Percentiles rank a stretch among this genome's conserved stretches.
These are phyloP conservation scores for Noccaea bulbosa DNA, from an alignment of 345 rosid species.

Conservation along the genomic window DNA sequence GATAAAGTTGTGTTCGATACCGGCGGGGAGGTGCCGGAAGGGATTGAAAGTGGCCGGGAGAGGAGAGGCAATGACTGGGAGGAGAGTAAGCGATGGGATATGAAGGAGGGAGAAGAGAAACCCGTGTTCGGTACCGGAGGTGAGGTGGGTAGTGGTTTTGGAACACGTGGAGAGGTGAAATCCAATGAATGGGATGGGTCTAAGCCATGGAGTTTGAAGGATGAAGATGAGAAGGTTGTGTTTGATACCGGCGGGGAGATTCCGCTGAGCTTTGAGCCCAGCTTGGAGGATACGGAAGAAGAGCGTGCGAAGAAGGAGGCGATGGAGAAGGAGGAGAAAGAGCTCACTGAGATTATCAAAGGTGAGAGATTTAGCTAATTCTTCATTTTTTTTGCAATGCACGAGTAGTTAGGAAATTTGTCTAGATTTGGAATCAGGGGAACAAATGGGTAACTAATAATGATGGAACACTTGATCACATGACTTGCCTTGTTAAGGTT, in stretches of 20 bases:
- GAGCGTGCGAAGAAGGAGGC: slow-evolving; percentile 48
- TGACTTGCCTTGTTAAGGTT: not conserved
- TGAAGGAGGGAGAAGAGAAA: slow-evolving; percentile 51
- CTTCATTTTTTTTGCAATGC: not conserved
- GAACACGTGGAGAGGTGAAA: slow-evolving; percentile 12
- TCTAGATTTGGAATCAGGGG: slow-evolving; percentile 1
- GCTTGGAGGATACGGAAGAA: slow-evolving; percentile 37
- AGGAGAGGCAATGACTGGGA: slow-evolving; percentile 13
- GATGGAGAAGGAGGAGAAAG: slow-evolving; percentile 65
- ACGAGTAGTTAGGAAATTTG: slow-evolving; percentile 1
- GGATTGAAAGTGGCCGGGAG: slow-evolving; percentile 21
- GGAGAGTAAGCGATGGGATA: slow-evolving; percentile 51
- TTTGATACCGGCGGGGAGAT: slow-evolving; percentile 51
- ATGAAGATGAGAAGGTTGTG: slow-evolving; percentile 49
- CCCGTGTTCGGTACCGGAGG: slow-evolving; percentile 48
- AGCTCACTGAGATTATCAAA: slow-evolving; percentile 60
- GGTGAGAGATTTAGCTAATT: slow-evolving; percentile 46
- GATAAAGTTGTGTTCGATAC: slow-evolving; percentile 49
- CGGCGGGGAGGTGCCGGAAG: slow-evolving; percentile 30
- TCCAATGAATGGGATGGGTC: slow-evolving; percentile 35
- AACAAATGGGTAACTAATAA: not conserved
- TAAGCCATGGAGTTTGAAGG: slow-evolving; percentile 56
- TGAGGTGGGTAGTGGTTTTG: slow-evolving; percentile 22
- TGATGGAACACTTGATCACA: not conserved
- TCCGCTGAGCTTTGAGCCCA: slow-evolving; percentile 23